A percentile compares a stretch with the other conserved stretches of the same genome.
phyloP scores from a whole-genome alignment of 169 alveolate genomes.

The Eimeria zaria region DNA sequence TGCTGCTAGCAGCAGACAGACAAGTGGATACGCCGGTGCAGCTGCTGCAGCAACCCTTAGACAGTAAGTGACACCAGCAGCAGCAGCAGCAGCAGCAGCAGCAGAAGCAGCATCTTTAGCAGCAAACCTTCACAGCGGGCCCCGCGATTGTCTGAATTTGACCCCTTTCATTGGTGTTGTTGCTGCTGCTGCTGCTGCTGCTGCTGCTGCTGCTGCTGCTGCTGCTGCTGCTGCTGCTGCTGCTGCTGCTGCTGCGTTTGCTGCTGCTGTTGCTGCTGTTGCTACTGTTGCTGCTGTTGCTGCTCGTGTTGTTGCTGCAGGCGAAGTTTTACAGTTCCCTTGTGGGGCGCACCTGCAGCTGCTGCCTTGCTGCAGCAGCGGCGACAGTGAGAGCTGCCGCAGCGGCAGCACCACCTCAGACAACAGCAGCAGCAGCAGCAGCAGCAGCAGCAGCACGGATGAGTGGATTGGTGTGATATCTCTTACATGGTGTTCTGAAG shows the following conservation, averaged over 20 bases:
- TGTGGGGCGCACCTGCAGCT: slow-evolving; percentile 1
- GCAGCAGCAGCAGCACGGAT: neutral
- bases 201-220: neutral
- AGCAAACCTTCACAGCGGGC: neutral
- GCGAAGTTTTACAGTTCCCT: slow-evolving; percentile 69
- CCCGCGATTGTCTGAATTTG: no score
- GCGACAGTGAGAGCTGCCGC: neutral
- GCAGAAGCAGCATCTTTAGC: neutral
- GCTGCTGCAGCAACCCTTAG: slow-evolving; percentile 53
- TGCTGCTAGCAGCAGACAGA: slow-evolving; percentile 70
- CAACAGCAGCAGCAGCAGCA: slow-evolving; percentile 41
- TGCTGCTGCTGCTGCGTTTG: neutral
- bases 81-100: slow-evolving; percentile 19
- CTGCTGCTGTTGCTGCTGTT: neutral
- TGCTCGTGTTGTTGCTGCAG: slow-evolving; percentile 38
- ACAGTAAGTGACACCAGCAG: slow-evolving; percentile 24
- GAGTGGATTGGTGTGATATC: no score
- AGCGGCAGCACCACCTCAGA: neutral
- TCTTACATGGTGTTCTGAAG: no score
- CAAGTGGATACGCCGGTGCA: slow-evolving; percentile 54
- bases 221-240: no score
- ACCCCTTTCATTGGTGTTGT: neutral
- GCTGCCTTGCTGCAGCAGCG: slow-evolving; percentile 33
- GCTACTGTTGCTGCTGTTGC: neutral
- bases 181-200: slow-evolving; percentile 11